Evolutionary conservation across 1,284 basidiomycete genomes (phyloP).

Genomic region (Porphyrellus sp.): DNA sequence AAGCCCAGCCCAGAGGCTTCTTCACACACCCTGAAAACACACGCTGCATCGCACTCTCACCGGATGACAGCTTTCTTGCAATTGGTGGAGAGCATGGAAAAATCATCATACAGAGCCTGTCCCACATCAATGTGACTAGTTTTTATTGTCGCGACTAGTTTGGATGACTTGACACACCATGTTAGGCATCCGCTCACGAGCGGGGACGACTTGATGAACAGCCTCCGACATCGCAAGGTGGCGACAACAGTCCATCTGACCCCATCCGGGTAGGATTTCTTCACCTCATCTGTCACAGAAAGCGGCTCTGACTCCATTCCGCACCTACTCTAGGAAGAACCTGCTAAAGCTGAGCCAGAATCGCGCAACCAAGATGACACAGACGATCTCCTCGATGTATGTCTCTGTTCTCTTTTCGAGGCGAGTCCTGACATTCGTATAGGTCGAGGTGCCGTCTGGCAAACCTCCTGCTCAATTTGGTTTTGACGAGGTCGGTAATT

Average conservation of each 20-base stretch:
- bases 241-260: not conserved
- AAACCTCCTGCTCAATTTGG: no score
- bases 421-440: no score
- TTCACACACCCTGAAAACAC: not conserved
- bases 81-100: not conserved
- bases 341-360: no score
- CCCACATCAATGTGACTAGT: not conserved
- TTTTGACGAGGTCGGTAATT: no score
- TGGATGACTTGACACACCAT: not conserved
- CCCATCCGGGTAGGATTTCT: not conserved
- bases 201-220: not conserved
- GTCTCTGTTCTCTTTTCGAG: no score
- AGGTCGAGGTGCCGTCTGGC: no score
- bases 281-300: no score
- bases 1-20: not conserved
- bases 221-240: not conserved
- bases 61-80: not conserved
- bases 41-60: not conserved
- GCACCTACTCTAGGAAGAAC: no score
- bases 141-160: not conserved
- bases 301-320: no score
- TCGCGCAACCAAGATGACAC: no score
- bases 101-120: not conserved
- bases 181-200: not conserved
- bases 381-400: no score